Conservation (phyloP, 148 eudicot species). For the Rhododendron ovatum region DNA sequence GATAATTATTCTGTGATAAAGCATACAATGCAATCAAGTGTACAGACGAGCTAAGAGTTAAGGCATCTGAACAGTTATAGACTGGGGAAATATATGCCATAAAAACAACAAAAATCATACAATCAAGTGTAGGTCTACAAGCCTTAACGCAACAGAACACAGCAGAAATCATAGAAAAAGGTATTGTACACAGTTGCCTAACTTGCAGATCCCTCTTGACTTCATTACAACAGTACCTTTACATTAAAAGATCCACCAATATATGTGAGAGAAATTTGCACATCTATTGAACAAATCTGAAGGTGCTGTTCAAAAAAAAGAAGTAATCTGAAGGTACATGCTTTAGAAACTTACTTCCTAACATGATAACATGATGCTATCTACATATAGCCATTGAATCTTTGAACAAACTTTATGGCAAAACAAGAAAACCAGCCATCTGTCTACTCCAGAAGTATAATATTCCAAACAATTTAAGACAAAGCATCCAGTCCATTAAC, state of each 20-base stretch:
- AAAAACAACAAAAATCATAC: neutral
- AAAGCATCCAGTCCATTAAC: neutral
- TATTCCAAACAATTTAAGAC: neutral
- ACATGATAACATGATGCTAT: neutral
- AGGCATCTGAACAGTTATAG: neutral
- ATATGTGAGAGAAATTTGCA: neutral
- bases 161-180: neutral
- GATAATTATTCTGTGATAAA: neutral
- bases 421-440: neutral
- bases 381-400: neutral
- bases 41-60: neutral
- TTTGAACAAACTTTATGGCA: neutral
- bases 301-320: neutral
- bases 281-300: neutral
- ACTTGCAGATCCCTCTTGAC: neutral
- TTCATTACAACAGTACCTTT: neutral
- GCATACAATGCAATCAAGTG: neutral
- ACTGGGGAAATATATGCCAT: neutral
- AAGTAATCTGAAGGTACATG: neutral
- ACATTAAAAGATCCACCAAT: too few relatives aligned
- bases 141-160: neutral
- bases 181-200: neutral
- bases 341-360: neutral
- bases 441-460: neutral
- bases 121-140: slow-evolving; percentile 2